Base-by-base conservation (phyloP, 768 basidiomycete genomes). In the Leccinellum albellum region DNA sequence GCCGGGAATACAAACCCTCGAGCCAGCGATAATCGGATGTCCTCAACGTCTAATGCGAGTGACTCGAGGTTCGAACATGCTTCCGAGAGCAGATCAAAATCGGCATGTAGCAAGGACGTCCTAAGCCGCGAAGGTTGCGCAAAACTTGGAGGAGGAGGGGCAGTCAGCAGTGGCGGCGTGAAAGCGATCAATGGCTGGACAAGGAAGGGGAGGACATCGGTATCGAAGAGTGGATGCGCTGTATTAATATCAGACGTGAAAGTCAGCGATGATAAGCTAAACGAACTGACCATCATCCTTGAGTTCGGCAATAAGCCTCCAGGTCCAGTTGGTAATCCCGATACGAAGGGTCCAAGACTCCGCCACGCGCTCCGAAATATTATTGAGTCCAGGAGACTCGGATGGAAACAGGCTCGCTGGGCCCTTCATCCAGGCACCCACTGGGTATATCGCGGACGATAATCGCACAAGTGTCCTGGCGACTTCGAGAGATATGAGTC, bases 51-150 rank as follows among this genome's bases (percentile, higher is more conserved):
- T 14, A 92, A 77, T 15, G 86, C 79, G 29, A 91, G 81, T 35
- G 89, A 86, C 67, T 94, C 91, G 28, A 94, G 78, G 37, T 87
- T 75, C 51, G 82, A 88, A 71, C 86, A 90, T 0, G 82, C 80
- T 65, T 92, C 87, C 63, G 89, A 86, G 31, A 94, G 75, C 15
- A 81, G 74, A 35, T 89, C 87, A 50, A 88, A 82, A 70, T 94
- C 91, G 3, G 84, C 75, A 54, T 82, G 78, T 44, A 86, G 70
- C 13, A 88, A 79, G 23, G 68, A 67, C 44, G 73, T 75, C 49
- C 79, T 74, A 57, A 80, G 70, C n/a, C 64, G 70, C 35, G 76
- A 74, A 15, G 74, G 75, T 37, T 69, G 62, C 4, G 74, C 71
- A 53, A 81, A 79, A 15, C 75, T 64, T 5, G 76, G 61, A 14